Percentiles rank a stretch among this genome's conserved stretches.
Conservation (phyloP, 768 basidiomycete genomes). For the Crassisporium funariophilum region DNA sequence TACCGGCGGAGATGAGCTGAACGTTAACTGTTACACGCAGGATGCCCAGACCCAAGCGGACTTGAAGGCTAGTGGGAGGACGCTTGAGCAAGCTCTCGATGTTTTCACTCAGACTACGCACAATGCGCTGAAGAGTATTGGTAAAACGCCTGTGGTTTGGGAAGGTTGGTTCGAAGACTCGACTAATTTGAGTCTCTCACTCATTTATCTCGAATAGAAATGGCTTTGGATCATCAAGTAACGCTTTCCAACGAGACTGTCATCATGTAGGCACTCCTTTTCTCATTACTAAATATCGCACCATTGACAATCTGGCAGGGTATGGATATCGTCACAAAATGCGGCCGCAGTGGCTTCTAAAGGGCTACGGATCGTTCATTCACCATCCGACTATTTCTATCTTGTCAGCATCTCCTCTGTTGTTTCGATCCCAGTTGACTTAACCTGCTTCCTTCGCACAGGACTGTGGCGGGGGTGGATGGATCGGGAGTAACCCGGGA, state of each 20-base stretch:
- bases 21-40: conserved; percentile 62
- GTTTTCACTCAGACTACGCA: conserved; percentile 65
- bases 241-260: conserved; percentile 52
- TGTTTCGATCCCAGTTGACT: background rate
- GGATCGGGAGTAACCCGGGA: conserved; percentile 54
- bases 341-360: conserved; percentile 60
- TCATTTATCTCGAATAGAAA: no score
- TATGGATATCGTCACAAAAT: conserved; percentile 72
- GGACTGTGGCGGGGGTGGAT: conserved; percentile 76
- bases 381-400: conserved; percentile 78
- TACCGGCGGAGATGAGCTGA: conserved; percentile 85
- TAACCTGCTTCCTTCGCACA: conserved; percentile 10
- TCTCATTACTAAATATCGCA: no score
- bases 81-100: conserved; percentile 65
- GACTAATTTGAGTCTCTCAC: conserved; percentile 34
- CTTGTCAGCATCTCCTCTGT: conserved; percentile 41
- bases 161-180: conserved; percentile 47
- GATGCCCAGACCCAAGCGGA: conserved; percentile 62
- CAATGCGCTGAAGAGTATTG: conserved; percentile 47
- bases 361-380: conserved; percentile 65
- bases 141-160: conserved; percentile 84
- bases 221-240: conserved; percentile 60
- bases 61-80: conserved; percentile 50
- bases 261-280: conserved; percentile 58
- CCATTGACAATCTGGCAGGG: conserved; percentile 46